A percentile compares a stretch with the other conserved stretches of the same genome.
Conservation (phyloP, 75 land plant genomes). For the Isoetes taiwanensis region DNA sequence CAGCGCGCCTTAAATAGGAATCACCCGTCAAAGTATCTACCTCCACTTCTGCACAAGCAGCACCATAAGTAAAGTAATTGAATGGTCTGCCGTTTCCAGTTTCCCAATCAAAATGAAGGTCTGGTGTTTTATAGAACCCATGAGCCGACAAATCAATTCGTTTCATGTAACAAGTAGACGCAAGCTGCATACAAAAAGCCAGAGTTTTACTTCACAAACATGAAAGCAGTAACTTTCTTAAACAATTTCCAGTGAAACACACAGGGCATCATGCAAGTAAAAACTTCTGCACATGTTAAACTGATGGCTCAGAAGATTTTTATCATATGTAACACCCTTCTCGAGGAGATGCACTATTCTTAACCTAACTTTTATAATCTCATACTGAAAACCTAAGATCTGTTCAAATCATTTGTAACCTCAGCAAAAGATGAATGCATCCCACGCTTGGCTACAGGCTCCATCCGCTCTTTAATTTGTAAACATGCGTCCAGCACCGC, state of each 20-base stretch:
- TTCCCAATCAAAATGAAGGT: conserved; percentile 72
- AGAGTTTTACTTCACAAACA: too few relatives aligned
- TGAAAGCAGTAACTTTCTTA: too few relatives aligned
- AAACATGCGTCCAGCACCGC: conserved; percentile 97
- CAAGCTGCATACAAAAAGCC: conserved; percentile 64
- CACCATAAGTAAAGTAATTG: conserved; percentile 84
- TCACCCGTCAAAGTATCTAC: conserved; percentile 87
- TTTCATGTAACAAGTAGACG: conserved; percentile 47
- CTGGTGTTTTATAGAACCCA: conserved; percentile 82
- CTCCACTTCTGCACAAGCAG: conserved; percentile 84
- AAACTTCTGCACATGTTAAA: too few relatives aligned
- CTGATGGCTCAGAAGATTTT: too few relatives aligned
- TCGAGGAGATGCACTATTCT: too few relatives aligned
- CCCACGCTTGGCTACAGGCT: conserved; percentile 40
- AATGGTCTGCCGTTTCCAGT: conserved; percentile 67
- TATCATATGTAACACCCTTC: too few relatives aligned
- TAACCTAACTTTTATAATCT: too few relatives aligned
- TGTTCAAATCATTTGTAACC: too few relatives aligned
- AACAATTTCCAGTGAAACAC: too few relatives aligned
- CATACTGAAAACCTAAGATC: background rate
- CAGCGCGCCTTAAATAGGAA: conserved; percentile 50
- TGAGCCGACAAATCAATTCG: conserved; percentile 87
- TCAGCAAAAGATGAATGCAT: conserved; percentile 45
- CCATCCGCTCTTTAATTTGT: conserved; percentile 83
- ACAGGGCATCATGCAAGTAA: too few relatives aligned